Evolutionary conservation across 768 basidiomycete species (phyloP), one percentile per base, ranked within the genome.

Genomic region (Neoboletus magnificus): DNA sequence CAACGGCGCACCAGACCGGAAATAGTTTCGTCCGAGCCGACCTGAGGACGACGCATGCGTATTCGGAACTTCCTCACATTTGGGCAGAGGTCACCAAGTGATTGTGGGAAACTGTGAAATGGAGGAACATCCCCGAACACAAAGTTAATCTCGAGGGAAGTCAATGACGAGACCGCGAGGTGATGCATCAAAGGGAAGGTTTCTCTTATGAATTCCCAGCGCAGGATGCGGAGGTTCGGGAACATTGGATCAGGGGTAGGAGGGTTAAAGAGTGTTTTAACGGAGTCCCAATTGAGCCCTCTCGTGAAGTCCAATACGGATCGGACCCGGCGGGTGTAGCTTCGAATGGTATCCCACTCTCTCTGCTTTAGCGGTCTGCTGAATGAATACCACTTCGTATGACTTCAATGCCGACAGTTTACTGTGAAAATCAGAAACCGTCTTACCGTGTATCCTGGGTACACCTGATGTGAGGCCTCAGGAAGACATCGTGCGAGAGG

Each of bases 121-220:
- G 62, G 36, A 22, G 62, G 62, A 13, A 47, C 29, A 15, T 63
- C 62, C 10, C 62, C 62, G 15, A 60, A 60, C 15, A 63, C 54
- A 30, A 63, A 61, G 18, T 63, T 54, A 39, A 64, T 61, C 12
- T 64, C 59, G 43, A 64, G 55, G 23, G 62, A 64, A 4, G 59
- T 64, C 15, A 63, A 29, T 13, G 58, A 44, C 4, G 50, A 11
- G 29, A 57, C 62, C 2, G 62, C 52, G 4, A 63, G 27, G 20
- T 63, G 62, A 43, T 42, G 45, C 54, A 64, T 60, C 4, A 63
- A 18, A 7, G 58, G 54, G 23, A 63, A 63, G 0, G 62, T 53
- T 25, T 61, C 59, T 35, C 36, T 37, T 6, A 64, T 20, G 39
- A 64, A 63, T 23, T 63, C 62, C 62, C 62, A 63, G n/a, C 49